phyloP scores from a whole-genome alignment of 225 moss, liverwort and hornwort species.

The Sphagnum tenellum region DNA sequence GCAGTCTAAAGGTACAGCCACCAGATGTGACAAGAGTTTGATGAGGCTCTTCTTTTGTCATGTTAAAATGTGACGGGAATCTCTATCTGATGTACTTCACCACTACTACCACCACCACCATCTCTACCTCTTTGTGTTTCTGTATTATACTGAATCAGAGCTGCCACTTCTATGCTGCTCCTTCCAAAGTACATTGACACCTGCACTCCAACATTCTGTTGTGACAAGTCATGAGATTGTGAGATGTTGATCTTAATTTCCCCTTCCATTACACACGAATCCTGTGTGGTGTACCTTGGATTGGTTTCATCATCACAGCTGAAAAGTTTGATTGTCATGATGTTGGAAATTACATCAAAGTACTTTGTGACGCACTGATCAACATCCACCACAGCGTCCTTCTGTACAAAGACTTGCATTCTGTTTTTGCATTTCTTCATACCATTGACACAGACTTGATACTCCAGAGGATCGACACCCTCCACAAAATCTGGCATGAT shows the following conservation, averaged over 20 bases:
- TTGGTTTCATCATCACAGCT: neutral
- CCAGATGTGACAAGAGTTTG: no score
- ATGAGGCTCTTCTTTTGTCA: no score
- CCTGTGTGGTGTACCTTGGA: neutral
- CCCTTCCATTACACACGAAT: neutral
- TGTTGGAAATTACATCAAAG: neutral
- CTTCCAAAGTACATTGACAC: no score
- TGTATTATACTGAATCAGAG: no score
- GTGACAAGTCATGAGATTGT: no score
- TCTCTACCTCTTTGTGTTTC: no score
- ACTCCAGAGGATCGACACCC: neutral
- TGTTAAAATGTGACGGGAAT: no score
- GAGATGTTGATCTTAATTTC: neutral
- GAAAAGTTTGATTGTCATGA: neutral
- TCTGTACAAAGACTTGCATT: slow-evolving; percentile 5
- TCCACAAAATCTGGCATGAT: neutral
- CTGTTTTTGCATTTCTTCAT: neutral
- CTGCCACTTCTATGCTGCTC: no score
- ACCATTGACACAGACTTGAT: neutral
- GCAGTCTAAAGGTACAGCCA: no score
- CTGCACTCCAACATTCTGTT: no score
- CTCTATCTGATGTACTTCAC: no score
- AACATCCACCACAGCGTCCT: neutral
- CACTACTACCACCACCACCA: no score
- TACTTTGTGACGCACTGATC: neutral